Conservation (phyloP, 805 yeast species). For the Candida sanyiensis region DNA sequence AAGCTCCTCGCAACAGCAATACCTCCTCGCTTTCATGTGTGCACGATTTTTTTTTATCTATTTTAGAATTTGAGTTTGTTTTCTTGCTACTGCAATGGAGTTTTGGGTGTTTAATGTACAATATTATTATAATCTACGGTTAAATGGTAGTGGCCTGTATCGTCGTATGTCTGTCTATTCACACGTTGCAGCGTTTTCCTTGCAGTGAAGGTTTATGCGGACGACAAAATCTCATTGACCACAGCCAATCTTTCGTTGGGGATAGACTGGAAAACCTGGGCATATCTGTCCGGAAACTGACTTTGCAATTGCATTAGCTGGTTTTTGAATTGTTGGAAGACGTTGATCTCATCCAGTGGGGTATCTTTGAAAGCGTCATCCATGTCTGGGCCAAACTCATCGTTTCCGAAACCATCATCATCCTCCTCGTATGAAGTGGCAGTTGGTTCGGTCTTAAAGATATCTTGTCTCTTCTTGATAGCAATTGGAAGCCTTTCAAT, state of each 20-base stretch:
- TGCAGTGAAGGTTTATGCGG: no score
- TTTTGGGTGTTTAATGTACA: slow-evolving; percentile 1
- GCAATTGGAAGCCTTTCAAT: slow-evolving; percentile 69
- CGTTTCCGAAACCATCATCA: no score
- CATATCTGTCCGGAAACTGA: slow-evolving; percentile 41
- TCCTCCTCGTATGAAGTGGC: no score
- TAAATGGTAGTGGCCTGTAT: not conserved
- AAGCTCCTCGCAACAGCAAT: not conserved
- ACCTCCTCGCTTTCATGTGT: not conserved
- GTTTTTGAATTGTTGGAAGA: slow-evolving; percentile 58
- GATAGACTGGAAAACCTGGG: slow-evolving; percentile 26
- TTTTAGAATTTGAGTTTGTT: slow-evolving; percentile 4
- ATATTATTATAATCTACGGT: not conserved
- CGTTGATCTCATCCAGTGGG: slow-evolving; percentile 71
- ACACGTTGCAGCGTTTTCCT: no score
- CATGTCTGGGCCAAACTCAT: slow-evolving; percentile 35
- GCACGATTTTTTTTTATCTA: slow-evolving; percentile 2
- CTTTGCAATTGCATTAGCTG: slow-evolving; percentile 44
- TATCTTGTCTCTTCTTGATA: slow-evolving; percentile 55
- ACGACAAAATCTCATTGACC: slow-evolving; percentile 4
- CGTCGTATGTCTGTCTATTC: not conserved
- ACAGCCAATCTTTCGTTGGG: slow-evolving; percentile 23
- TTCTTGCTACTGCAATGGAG: slow-evolving; percentile 2
- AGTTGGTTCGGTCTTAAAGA: slow-evolving; percentile 36
- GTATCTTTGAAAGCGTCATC: slow-evolving; percentile 79